These are phyloP conservation scores for Dichotomopilus funicola DNA, from an alignment of 2,329 filamentous ascomycete species.

Conservation along the genomic window DNA sequence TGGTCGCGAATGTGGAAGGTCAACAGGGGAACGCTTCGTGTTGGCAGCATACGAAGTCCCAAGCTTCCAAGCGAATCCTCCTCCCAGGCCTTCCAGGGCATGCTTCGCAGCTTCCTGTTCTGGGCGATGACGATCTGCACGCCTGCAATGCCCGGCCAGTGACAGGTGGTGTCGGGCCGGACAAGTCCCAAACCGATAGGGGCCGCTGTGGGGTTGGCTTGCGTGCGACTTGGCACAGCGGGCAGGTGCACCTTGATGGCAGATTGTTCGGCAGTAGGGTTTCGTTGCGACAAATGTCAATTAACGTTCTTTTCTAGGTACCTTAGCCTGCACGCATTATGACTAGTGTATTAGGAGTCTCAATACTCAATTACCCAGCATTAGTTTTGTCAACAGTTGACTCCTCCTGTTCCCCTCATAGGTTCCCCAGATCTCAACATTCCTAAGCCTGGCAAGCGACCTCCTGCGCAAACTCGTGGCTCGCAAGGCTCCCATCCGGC, in stretches of 20 bases:
- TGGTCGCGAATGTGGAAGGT: background rate
- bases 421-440: background rate
- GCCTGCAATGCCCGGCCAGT: background rate
- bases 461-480: constrained; percentile 34
- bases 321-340: background rate
- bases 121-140: background rate
- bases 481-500: constrained; percentile 31
- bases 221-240: background rate
- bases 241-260: background rate
- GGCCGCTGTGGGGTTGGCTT: background rate
- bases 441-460: constrained; percentile 28
- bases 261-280: background rate
- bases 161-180: background rate
- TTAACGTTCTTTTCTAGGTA: no score
- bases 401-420: background rate
- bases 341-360: background rate
- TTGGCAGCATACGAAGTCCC: no score
- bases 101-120: background rate
- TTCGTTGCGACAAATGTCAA: no score
- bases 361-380: background rate
- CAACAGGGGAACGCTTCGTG: background rate
- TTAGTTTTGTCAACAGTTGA: background rate
- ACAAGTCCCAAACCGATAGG: background rate
- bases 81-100: background rate
- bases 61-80: no score